These are phyloP conservation scores for Talaromyces sp. DNA, from an alignment of 2,329 filamentous ascomycete species.

Conservation along the genomic window DNA sequence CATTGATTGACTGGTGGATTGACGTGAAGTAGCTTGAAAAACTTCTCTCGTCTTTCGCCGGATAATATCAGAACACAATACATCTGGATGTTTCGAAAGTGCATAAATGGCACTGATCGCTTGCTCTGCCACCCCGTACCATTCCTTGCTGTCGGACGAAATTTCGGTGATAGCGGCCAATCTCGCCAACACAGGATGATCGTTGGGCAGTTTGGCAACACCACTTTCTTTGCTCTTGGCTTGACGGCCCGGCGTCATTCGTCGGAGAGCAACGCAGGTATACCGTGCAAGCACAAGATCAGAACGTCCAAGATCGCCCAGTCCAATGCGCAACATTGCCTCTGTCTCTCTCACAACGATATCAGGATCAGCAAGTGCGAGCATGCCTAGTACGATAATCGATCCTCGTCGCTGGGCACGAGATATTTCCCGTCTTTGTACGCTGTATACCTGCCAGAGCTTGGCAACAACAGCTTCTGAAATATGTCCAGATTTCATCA, in stretches of 20 bases:
- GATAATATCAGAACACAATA: conserved; percentile 85
- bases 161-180: conserved; percentile 83
- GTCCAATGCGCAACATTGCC: conserved; percentile 83
- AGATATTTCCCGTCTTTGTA: conserved; percentile 90
- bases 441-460: conserved; percentile 95
- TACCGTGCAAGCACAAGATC: conserved; percentile 91
- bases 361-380: conserved; percentile 85
- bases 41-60: conserved; percentile 80
- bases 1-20: conserved; percentile 27
- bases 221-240: conserved; percentile 63
- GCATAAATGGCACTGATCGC: conserved; percentile 94
- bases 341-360: conserved; percentile 95
- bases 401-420: conserved; percentile 83
- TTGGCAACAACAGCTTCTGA: conserved; percentile 83
- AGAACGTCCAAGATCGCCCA: conserved; percentile 72
- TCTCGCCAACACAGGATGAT: conserved; percentile 79
- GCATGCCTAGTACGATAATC: conserved; percentile 96
- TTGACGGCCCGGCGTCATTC: conserved; percentile 85
- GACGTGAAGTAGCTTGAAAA: conserved; percentile 52
- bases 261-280: conserved; percentile 85
- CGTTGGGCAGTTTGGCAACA: conserved; percentile 77
- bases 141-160: conserved; percentile 85
- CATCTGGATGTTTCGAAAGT: conserved; percentile 89
- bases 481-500: conserved; percentile 92
- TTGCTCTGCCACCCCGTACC: conserved; percentile 91